Percentiles rank a stretch among this genome's conserved stretches.
These are phyloP conservation scores for Podila clonocystis DNA, from an alignment of 192 early-diverging fungal species.

Conservation along the genomic window DNA sequence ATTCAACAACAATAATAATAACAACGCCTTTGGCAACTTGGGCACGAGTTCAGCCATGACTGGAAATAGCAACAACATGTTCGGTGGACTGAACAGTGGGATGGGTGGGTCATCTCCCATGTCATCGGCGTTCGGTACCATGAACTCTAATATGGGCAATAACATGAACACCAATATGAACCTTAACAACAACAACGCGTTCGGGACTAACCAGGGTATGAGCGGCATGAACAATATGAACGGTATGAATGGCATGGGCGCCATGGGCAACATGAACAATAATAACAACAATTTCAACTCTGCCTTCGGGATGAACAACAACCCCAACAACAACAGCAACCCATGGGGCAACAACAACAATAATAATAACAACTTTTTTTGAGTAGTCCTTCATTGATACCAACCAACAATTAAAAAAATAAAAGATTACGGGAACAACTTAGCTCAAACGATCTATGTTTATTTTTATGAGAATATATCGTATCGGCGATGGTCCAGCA, in stretches of 20 bases:
- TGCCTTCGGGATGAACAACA: slow-evolving; percentile 34
- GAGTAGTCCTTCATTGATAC: background rate
- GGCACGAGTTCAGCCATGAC: slow-evolving; percentile 7
- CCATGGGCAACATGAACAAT: slow-evolving; percentile 7
- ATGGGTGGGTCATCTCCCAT: slow-evolving; percentile 10
- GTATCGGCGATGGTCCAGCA: slow-evolving; percentile 72
- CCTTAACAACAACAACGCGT: slow-evolving; percentile 8
- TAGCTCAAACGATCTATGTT: background rate
- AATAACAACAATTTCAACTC: slow-evolving; percentile 23
- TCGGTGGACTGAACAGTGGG: slow-evolving; percentile 7
- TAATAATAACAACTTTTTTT: slow-evolving; percentile 26
- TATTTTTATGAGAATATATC: slow-evolving; percentile 60
- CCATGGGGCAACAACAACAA: slow-evolving; percentile 30
- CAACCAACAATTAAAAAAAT: background rate
- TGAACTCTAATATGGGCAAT: background rate
- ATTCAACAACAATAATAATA: slow-evolving; percentile 12
- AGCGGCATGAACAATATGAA: slow-evolving; percentile 11
- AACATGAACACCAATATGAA: slow-evolving; percentile 8
- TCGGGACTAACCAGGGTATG: slow-evolving; percentile 11
- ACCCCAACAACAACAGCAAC: slow-evolving; percentile 16
- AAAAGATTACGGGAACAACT: background rate
- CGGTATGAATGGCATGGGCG: slow-evolving; percentile 12
- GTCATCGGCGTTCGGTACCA: slow-evolving; percentile 2
- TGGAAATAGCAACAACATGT: slow-evolving; percentile 28
- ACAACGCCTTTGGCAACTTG: slow-evolving; percentile 12